Evolutionary conservation across 2,329 filamentous ascomycete species (phyloP).

Genomic region (Xylariaceae sp.): DNA sequence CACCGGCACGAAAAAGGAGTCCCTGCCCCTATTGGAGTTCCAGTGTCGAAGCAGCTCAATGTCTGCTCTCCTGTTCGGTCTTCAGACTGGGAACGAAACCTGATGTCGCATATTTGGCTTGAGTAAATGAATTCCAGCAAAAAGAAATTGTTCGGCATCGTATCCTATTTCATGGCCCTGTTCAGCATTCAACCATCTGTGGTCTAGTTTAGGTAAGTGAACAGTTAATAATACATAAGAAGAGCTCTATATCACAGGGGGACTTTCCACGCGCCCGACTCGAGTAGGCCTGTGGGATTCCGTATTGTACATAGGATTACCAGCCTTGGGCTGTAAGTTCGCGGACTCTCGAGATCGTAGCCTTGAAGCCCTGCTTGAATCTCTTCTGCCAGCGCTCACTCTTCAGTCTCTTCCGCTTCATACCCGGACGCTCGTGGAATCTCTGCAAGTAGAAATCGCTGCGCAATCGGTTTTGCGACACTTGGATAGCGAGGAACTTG

Average conservation of each 20-base stretch:
- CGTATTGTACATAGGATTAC: constrained; percentile 40
- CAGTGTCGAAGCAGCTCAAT: too few species aligned
- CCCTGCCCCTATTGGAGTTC: too few species aligned
- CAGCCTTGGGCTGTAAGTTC: constrained; percentile 74
- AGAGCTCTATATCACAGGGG: constrained; percentile 14
- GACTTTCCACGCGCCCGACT: constrained; percentile 1
- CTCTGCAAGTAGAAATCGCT: constrained; percentile 53
- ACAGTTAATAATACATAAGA: constrained; percentile 12
- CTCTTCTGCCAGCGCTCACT: constrained; percentile 63
- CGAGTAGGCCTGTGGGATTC: background rate
- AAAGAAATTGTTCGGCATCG: background rate
- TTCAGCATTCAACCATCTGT: background rate
- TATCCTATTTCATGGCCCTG: background rate
- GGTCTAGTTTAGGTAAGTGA: background rate
- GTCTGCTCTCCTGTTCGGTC: too few species aligned
- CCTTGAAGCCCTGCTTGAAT: constrained; percentile 65
- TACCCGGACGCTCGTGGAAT: constrained; percentile 68
- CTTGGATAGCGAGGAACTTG: constrained; percentile 36
- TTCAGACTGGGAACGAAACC: too few species aligned
- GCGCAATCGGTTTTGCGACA: constrained; percentile 51
- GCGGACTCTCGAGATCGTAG: constrained; percentile 57
- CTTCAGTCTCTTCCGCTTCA: constrained; percentile 71
- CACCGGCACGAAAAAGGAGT: too few species aligned
- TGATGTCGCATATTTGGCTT: background rate
- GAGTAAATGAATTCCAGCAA: constrained; percentile 1